phyloP scores from a whole-genome alignment of 1,139 yeast species.

The Suhomyces choctaworum region DNA sequence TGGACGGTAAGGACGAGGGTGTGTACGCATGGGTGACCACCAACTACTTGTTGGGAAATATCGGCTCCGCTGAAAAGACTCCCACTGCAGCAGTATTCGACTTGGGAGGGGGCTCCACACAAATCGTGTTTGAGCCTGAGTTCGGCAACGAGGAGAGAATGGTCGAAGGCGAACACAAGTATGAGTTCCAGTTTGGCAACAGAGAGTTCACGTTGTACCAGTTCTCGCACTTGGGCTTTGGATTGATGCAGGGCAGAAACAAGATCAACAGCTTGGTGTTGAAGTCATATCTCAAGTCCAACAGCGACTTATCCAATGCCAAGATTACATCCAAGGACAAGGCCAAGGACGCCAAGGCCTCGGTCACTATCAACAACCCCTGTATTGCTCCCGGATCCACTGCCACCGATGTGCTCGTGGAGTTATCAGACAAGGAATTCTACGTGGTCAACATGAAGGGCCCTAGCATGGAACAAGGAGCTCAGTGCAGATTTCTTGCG shows the following conservation, averaged over 20 bases:
- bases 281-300: slow-evolving; percentile 44
- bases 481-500: slow-evolving; percentile 83
- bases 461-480: slow-evolving; percentile 48
- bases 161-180: slow-evolving; percentile 88
- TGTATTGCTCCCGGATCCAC: slow-evolving; percentile 79
- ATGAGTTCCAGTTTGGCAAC: slow-evolving; percentile 75
- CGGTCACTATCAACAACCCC: slow-evolving; percentile 61
- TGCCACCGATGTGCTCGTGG: slow-evolving; percentile 58
- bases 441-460: slow-evolving; percentile 76
- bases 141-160: slow-evolving; percentile 57
- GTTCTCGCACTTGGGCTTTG: slow-evolving; percentile 93
- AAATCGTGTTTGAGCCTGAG: slow-evolving; percentile 93
- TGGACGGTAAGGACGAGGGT: slow-evolving; percentile 97
- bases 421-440: slow-evolving; percentile 44
- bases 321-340: slow-evolving; percentile 38
- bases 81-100: slow-evolving; percentile 97
- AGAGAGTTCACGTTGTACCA: slow-evolving; percentile 84
- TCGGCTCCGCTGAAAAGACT: slow-evolving; percentile 67
- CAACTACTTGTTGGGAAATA: slow-evolving; percentile 87
- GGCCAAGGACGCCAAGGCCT: slow-evolving; percentile 40
- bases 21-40: slow-evolving; percentile 99
- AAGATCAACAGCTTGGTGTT: slow-evolving; percentile 68
- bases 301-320: slow-evolving; percentile 26
- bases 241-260: slow-evolving; percentile 90
- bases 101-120: slow-evolving; percentile 98